These are phyloP conservation scores for Talaromyces sp. DNA, from an alignment of 2,329 filamentous ascomycete genomes.

Conservation along the genomic window DNA sequence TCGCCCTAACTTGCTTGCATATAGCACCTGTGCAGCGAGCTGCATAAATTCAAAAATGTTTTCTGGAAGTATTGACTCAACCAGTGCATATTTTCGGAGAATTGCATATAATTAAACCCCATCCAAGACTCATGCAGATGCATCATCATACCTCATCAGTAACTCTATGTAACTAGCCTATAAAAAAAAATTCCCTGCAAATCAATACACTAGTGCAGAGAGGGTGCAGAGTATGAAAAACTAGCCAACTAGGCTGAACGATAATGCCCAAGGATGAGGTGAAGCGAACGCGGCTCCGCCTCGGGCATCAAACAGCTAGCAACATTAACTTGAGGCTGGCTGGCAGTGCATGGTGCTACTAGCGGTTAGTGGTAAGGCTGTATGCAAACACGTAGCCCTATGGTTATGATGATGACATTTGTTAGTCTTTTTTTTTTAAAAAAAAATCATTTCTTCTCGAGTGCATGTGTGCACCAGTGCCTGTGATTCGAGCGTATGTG, in stretches of 20 bases:
- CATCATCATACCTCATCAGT: not conserved
- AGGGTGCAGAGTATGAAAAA: too few species aligned
- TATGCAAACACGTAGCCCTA: not conserved
- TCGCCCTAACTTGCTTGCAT: too few species aligned
- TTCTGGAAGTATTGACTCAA: too few species aligned
- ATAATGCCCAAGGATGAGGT: not conserved
- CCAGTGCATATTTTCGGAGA: not conserved
- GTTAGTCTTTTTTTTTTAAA: not conserved
- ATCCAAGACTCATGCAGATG: not conserved
- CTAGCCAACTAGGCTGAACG: not conserved
- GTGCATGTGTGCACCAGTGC: too few species aligned
- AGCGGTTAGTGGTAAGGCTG: not conserved
- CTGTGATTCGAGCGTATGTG: not conserved
- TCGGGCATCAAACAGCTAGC: not conserved
- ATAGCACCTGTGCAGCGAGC: too few species aligned
- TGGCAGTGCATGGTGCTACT: not conserved
- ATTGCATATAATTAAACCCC: not conserved
- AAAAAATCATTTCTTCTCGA: too few species aligned
- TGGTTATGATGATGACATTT: not conserved
- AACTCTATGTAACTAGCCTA: not conserved
- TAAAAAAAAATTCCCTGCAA: not conserved
- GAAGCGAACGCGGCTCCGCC: not conserved
- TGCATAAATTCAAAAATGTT: too few species aligned
- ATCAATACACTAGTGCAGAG: not conserved
- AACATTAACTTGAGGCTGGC: not conserved